Percentiles rank a stretch among this genome's conserved stretches.
Conservation (phyloP, 306 rosid genomes). For the Ormosia semicastrata region DNA sequence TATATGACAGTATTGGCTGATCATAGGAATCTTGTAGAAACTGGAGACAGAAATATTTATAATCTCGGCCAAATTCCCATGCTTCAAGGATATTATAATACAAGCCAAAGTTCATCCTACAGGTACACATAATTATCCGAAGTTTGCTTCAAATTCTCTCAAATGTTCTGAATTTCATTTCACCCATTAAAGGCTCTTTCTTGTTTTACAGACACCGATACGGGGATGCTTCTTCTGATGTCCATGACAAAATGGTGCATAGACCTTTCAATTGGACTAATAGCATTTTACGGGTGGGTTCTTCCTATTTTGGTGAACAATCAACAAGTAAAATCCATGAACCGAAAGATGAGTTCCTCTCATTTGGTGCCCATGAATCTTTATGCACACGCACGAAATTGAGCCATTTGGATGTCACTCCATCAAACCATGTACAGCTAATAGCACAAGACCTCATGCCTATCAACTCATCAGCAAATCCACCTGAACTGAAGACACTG, state of each 20-base stretch:
- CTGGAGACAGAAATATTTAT: slow-evolving; percentile 73
- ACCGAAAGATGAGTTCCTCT: slow-evolving; percentile 35
- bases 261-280: slow-evolving; percentile 27
- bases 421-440: slow-evolving; percentile 7
- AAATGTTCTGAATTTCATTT: neutral
- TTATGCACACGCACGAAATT: slow-evolving; percentile 17
- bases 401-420: slow-evolving; percentile 14
- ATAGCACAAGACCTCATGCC: slow-evolving; percentile 26
- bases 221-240: slow-evolving; percentile 43
- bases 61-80: slow-evolving; percentile 82
- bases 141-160: neutral
- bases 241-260: slow-evolving; percentile 41
- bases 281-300: slow-evolving; percentile 25
- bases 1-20: slow-evolving; percentile 48
- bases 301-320: slow-evolving; percentile 34
- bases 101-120: slow-evolving; percentile 43
- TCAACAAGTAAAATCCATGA: slow-evolving; percentile 43
- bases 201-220: slow-evolving; percentile 38
- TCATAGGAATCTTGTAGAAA: slow-evolving; percentile 61
- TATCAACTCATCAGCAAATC: neutral
- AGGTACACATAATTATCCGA: slow-evolving; percentile 38
- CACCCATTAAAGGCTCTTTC: neutral
- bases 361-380: slow-evolving; percentile 37
- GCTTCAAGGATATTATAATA: slow-evolving; percentile 77
- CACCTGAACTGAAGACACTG: neutral